Percentiles rank a stretch among this genome's conserved stretches.
Conservation (phyloP, 2,329 filamentous ascomycete genomes). For the Calonectria naviculata region DNA sequence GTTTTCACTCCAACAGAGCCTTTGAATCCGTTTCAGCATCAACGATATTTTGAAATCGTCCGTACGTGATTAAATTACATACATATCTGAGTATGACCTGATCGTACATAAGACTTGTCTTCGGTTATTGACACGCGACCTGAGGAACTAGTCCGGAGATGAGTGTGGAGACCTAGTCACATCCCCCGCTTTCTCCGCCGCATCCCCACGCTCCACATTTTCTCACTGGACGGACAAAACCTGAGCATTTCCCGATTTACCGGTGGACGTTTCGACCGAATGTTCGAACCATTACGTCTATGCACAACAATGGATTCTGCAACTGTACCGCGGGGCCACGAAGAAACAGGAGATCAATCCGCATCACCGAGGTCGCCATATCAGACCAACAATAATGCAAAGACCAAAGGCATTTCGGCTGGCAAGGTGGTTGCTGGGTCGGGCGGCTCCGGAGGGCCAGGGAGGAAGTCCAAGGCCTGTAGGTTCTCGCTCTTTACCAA, state of each 20-base stretch:
- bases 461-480: conserved; percentile 29
- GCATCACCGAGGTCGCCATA: not conserved
- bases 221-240: conserved; percentile 9
- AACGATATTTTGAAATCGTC: not conserved
- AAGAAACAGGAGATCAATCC: not conserved
- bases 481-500: not conserved
- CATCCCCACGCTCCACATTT: conserved; percentile 8
- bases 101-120: too few species aligned
- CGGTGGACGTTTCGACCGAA: not conserved
- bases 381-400: not conserved
- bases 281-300: not conserved
- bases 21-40: too few species aligned
- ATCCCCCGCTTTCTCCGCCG: conserved; percentile 14
- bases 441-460: conserved; percentile 11
- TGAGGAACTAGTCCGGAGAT: not conserved
- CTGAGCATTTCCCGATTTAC: conserved; percentile 26
- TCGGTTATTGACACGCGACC: conserved; percentile 2
- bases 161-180: not conserved
- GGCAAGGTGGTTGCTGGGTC: conserved; percentile 11
- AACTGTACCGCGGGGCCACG: not conserved
- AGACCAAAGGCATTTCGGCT: not conserved
- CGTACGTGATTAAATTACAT: not conserved
- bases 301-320: conserved; percentile 1
- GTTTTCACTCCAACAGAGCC: too few species aligned
- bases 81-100: not conserved